A percentile compares a stretch with the other conserved stretches of the same genome.
phyloP scores from a whole-genome alignment of 2,329 filamentous ascomycete species.

The Pseudogymnoascus sp. region DNA sequence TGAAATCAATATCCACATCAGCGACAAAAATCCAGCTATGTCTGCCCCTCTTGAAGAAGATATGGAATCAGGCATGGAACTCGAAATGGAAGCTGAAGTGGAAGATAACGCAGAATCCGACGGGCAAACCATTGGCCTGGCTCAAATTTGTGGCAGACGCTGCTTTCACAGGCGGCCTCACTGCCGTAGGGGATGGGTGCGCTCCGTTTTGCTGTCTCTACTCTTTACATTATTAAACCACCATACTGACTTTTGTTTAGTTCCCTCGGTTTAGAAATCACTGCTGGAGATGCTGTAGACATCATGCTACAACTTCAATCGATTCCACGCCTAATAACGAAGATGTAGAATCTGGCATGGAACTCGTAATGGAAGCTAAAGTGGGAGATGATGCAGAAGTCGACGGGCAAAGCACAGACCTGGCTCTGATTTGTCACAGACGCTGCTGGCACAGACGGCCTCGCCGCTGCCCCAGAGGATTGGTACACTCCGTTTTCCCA shows the following conservation, averaged over 20 bases:
- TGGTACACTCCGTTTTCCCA: not conserved
- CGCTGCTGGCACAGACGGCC: not conserved
- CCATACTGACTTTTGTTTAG: not conserved
- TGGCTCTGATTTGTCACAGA: not conserved
- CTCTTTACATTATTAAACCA: not conserved
- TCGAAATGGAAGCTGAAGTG: not conserved
- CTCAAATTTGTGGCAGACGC: not conserved
- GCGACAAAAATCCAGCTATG: not conserved
- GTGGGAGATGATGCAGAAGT: not conserved
- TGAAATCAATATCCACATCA: not conserved
- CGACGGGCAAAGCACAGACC: not conserved
- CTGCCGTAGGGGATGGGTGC: not conserved
- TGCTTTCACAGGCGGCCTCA: not conserved
- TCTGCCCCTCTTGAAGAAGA: not conserved
- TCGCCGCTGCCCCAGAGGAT: not conserved
- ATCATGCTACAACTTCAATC: not conserved
- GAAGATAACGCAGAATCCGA: not conserved
- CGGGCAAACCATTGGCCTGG: not conserved
- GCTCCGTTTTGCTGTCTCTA: too few relatives aligned
- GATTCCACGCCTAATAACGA: not conserved
- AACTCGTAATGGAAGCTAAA: not conserved
- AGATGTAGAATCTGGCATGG: not conserved
- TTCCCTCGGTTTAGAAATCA: not conserved
- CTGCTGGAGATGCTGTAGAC: not conserved
- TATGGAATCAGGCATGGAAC: not conserved